These are phyloP conservation scores for Chalaropsis ovoidea DNA, from an alignment of 2,329 filamentous ascomycete species.

Conservation along the genomic window DNA sequence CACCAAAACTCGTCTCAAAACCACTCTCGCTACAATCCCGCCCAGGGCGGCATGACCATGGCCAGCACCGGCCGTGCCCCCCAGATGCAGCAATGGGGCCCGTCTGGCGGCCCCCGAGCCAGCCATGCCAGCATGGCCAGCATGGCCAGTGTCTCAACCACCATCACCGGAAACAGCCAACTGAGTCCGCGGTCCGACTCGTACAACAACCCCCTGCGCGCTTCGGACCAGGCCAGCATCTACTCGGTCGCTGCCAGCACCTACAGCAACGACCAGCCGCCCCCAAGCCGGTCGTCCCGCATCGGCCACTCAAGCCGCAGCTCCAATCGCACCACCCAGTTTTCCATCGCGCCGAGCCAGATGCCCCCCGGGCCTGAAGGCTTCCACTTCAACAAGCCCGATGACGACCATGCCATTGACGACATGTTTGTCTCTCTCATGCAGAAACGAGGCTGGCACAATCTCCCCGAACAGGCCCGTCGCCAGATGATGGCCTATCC, in stretches of 20 bases:
- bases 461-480: constrained; percentile 84
- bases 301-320: constrained; percentile 47
- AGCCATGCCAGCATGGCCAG: constrained; percentile 44
- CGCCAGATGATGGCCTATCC: constrained; percentile 96
- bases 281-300: constrained; percentile 39
- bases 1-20: background rate
- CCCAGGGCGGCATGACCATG: constrained; percentile 55
- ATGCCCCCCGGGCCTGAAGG: constrained; percentile 40
- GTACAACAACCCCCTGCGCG: constrained; percentile 42
- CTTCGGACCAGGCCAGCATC: constrained; percentile 46
- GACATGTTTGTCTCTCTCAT: constrained; percentile 87
- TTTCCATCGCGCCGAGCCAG: constrained; percentile 44
- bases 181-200: constrained; percentile 39
- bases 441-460: constrained; percentile 97
- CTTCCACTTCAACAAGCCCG: constrained; percentile 59
- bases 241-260: constrained; percentile 27
- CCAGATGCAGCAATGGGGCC: constrained; percentile 69
- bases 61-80: constrained; percentile 60
- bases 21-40: constrained; percentile 38
- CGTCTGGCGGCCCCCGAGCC: constrained; percentile 35
- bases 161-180: constrained; percentile 53
- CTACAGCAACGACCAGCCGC: constrained; percentile 27
- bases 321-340: constrained; percentile 48
- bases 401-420: constrained; percentile 75
- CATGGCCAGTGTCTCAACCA: constrained; percentile 39